Base-by-base conservation (phyloP, 2,329 filamentous ascomycete species). In the Paraconiothyrium sp. region DNA sequence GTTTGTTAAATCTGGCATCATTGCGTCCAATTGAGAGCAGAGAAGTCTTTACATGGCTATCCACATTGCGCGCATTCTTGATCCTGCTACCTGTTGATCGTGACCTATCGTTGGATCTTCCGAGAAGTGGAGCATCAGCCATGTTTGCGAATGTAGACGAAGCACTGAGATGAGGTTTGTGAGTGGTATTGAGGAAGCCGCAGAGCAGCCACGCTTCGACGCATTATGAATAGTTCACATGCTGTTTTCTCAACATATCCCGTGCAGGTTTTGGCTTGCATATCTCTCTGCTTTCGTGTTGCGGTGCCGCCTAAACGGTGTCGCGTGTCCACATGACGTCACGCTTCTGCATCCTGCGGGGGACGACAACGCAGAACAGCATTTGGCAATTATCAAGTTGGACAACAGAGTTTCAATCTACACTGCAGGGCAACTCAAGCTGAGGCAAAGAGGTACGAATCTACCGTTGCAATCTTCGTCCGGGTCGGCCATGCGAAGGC, bases 121-220 rank as follows among this genome's bases (percentile, higher is more conserved):
- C 59, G 9, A 61, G 54, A 16, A 61, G 39, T 16, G 59, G 59
- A 43, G 59, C 59, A 30, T 61, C 59, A 24, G 59, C 59, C 59
- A 61, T 61, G 27, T 32, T 30, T 37, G 30, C 11, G 10, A 47
- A 24, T 41, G 49, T 4, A 14, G n/a, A 41, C 14, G n/a, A n/a
- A 16, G 11, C 14, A 4, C 20, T 14, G 10, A 48, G 44, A 48
- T 27, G n/a, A 22, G 9, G 41, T 39, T 34, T 24, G 27, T 22
- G 11, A 39, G 27, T 14, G 5, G 32, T 35, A 16, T 16, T 9
- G 16, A 50, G 32, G 16, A 20, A 20, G 3, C 48, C 8, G 34
- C 22, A n/a, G 11, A 34, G 8, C 11, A 27, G 34, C 34, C 4
- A 6, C 13, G n/a, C 9, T 27, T 24, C n/a, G n/a, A 41, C 34